Evolutionary conservation across 768 basidiomycete genomes (phyloP), one percentile per base, ranked within the genome.

Genomic region (Termitomyces sp.): DNA sequence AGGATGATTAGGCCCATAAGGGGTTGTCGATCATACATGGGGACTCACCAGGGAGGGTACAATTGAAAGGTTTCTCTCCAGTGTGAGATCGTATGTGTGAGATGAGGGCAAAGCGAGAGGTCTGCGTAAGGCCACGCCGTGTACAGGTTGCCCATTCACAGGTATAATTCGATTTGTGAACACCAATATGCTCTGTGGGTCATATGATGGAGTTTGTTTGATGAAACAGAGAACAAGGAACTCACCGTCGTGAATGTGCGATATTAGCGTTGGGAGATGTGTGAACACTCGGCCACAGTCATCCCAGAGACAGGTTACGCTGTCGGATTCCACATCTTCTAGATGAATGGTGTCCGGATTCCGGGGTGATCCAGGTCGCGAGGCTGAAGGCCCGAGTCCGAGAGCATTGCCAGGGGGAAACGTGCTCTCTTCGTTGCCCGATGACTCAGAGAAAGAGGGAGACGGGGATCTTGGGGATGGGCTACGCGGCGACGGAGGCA

Each of bases 81-180:
- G 95, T 96, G 71, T 98, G 95, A 12, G 90, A 92, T 36, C 95
- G 85, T 52, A 94, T 84, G 71, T 98, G 95, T 4, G 92, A 92
- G 59, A 95, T 87, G 51, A 98, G 84, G 6, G 94, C 92, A 66
- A 95, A 96, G 28, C 93, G 85, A 4, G 91, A 93, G 0, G 91
- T 92, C 71, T 97, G 95, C 1, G 89, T 82, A 55, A 94, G 80
- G 4, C 94, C 92, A 56, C 89, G 81, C 18, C 95, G 84, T 20
- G 78, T 77, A 75, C 95, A 98, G 4, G 86, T 87, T 20, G 84
- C 75, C 95, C 95, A 98, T 79, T 94, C 89, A 72, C 95, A 98
- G 32, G 88, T 87, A 71, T 95, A 94, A 65, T 83, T 88, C 15
- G 92, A 89, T 73, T 93, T 91, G 74, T 91, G 86, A 12, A 86